Evolutionary conservation across 768 basidiomycete genomes (phyloP), one percentile per base, ranked within the genome.

Genomic region (Auricularia auricula-judae): DNA sequence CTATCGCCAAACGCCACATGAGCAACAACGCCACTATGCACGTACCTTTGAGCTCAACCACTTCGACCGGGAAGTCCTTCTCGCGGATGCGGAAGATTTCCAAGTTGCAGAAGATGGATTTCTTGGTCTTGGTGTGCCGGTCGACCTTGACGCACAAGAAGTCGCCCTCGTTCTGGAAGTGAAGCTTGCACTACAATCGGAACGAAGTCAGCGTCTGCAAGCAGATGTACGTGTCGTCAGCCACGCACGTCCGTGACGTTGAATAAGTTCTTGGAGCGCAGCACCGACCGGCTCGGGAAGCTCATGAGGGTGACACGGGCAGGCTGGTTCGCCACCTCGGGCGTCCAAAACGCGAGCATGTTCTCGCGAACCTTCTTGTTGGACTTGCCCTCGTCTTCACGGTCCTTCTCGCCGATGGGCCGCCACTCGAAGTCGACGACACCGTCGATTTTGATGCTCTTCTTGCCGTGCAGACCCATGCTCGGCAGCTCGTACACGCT

Each of bases 381-480:
- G 72, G 69, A 3, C 66, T 81, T 83, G 65, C 85, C 85, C 36
- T 76, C 76, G 54, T 89, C 87, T 63, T 92, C 93, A 66, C 81
- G 83, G 69, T 98, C 96, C 74, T 85, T 89, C 69, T 97, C 95
- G 62, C 91, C 88, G 61, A 86, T 84, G 42, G 97, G 97, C 69
- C 92, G 93, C 97, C 97, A 99, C 76, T 98, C 97, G 74, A 98
- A 98, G 76, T 98, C 96, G 69, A 92, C 81, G 54, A 99, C 94
- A 23, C 96, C 96, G 69, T 98, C 95, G 58, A 98, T 91, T 78
- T 98, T 99, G 74, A 98, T 77, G 69, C 89, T 91, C 79, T 98
- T 99, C 79, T 96, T 98, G 69, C 91, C 95, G 65, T 98, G 85
- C 63, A 99, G 80, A 71, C 86, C 86, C 93, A 99, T 96, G 64